phyloP scores from a whole-genome alignment of 2,329 filamentous ascomycete genomes.

The Trichocomaceae sp. region DNA sequence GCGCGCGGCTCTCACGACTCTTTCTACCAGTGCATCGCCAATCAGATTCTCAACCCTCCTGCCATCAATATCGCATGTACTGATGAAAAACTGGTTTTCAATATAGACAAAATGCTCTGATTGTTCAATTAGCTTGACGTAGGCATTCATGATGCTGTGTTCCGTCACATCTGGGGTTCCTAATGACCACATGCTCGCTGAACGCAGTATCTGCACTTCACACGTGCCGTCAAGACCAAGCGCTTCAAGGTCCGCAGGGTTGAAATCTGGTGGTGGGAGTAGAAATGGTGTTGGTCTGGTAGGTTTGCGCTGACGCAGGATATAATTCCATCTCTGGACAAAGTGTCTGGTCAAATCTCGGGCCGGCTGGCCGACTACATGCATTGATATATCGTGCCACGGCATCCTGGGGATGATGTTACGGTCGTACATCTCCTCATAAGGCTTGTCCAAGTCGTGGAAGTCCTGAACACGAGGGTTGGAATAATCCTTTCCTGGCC shows the following conservation, averaged over 20 bases:
- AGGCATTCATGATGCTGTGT: slow-evolving; percentile 92
- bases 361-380: slow-evolving; percentile 91
- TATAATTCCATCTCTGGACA: slow-evolving; percentile 96
- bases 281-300: slow-evolving; percentile 90
- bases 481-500: slow-evolving; percentile 97
- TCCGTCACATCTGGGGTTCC: slow-evolving; percentile 78
- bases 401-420: slow-evolving; percentile 87
- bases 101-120: slow-evolving; percentile 98
- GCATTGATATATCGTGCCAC: slow-evolving; percentile 98
- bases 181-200: slow-evolving; percentile 83
- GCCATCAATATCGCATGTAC: slow-evolving; percentile 79
- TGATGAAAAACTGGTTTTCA: slow-evolving; percentile 98
- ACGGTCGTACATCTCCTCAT: slow-evolving; percentile 98
- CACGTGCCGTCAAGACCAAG: slow-evolving; percentile 89
- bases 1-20: slow-evolving; percentile 75
- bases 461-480: slow-evolving; percentile 96
- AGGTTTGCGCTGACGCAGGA: slow-evolving; percentile 84
- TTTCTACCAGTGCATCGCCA: slow-evolving; percentile 86
- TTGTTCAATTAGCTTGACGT: slow-evolving; percentile 87
- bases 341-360: slow-evolving; percentile 93
- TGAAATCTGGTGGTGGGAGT: slow-evolving; percentile 87
- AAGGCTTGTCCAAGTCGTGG: slow-evolving; percentile 84
- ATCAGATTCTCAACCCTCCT: slow-evolving; percentile 88
- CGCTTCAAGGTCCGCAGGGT: slow-evolving; percentile 73
- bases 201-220: slow-evolving; percentile 91